phyloP scores from a whole-genome alignment of 73 alveolate genomes.

The Paramecium sexaurelia region DNA sequence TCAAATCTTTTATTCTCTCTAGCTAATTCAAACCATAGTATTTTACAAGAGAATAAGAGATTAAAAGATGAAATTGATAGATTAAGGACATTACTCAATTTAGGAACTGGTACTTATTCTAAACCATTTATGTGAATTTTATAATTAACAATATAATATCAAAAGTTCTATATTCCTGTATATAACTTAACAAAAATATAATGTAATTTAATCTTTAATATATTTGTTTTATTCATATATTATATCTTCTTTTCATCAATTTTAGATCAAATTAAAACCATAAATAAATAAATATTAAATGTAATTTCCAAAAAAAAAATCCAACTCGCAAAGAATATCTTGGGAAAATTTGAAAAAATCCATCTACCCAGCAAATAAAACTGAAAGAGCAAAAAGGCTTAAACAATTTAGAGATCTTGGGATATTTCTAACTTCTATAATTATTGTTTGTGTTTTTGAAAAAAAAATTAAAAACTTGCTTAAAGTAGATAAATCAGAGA shows the following conservation, averaged over 20 bases:
- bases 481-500: conserved; percentile 29
- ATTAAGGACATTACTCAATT: background rate
- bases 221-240: too few relatives aligned
- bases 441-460: conserved; percentile 15
- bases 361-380: conserved; percentile 30
- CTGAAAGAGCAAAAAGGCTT: conserved; percentile 38
- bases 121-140: conserved; percentile 3
- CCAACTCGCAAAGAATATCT: background rate
- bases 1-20: background rate
- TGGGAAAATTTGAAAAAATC: conserved; percentile 20
- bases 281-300: background rate
- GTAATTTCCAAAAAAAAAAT: background rate
- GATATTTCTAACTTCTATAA: conserved; percentile 8
- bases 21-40: background rate
- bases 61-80: conserved; percentile 25
- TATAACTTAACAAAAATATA: too few relatives aligned
- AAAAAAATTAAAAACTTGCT: conserved; percentile 27
- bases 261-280: background rate
- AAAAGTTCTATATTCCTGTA: background rate
- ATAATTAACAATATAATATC: background rate
- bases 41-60: background rate
- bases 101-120: background rate
- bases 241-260: background rate
- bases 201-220: too few relatives aligned
- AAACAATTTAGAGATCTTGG: conserved; percentile 39